phyloP scores from a whole-genome alignment of 805 yeast genomes.

The Yamadazyma sp. region DNA sequence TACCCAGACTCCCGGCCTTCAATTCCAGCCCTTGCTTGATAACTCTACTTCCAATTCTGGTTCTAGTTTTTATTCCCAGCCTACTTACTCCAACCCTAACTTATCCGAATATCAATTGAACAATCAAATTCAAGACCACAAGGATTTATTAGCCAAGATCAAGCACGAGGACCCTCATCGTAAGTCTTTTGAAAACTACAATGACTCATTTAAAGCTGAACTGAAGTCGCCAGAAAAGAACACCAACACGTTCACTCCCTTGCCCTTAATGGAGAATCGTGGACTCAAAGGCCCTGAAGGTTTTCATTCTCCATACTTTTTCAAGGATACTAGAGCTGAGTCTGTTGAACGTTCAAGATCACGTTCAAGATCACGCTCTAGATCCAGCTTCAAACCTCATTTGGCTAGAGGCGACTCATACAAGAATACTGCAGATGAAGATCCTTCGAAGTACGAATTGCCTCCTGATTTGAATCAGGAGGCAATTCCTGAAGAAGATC shows the following conservation, averaged over 20 bases:
- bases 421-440: constrained; percentile 53
- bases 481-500: constrained; percentile 21
- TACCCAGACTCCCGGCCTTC: constrained; percentile 22
- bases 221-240: not conserved
- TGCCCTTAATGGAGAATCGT: constrained; percentile 13
- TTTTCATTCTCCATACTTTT: constrained; percentile 35
- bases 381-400: constrained; percentile 47
- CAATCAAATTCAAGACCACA: constrained; percentile 37
- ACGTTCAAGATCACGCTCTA: constrained; percentile 18
- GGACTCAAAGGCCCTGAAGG: constrained; percentile 19
- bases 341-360: constrained; percentile 27
- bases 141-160: constrained; percentile 34
- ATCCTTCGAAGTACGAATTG: constrained; percentile 43
- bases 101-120: constrained; percentile 45
- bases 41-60: not conserved
- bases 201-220: not conserved
- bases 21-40: constrained; percentile 12
- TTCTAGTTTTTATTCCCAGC: constrained; percentile 11
- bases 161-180: constrained; percentile 37
- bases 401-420: constrained; percentile 79
- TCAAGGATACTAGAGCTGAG: constrained; percentile 26
- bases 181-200: constrained; percentile 1
- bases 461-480: constrained; percentile 35
- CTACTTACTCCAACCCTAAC: constrained; percentile 40
- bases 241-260: constrained; percentile 6